Evolutionary conservation across 495 filamentous ascomycete species (phyloP), one percentile per base, ranked within the genome.

Genomic region (Penicillium simplicissimum): DNA sequence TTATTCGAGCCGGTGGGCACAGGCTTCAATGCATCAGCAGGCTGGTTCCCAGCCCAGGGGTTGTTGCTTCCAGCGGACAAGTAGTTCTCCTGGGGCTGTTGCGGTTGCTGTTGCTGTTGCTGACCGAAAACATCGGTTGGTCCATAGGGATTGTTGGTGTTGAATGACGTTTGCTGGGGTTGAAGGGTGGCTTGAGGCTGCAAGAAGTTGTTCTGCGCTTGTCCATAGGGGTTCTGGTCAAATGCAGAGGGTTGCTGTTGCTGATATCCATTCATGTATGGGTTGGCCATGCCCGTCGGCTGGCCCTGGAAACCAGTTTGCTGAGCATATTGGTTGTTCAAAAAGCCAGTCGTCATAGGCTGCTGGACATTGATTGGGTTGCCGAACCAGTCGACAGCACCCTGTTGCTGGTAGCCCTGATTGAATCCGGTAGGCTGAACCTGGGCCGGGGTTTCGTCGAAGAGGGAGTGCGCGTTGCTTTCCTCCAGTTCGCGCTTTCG

Each of bases 381-480:
- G 28, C 94, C 96, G 60, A 92, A 93, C 87, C 93, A 97, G 74
- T 99, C 96, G 31, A 99, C 96, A 9, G 91, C 90, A 58, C 86
- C 85, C 67, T 96, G 93, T 75, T 99, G 96, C 76, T 97, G 92
- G 69, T 98, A 99, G 42, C 94, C 92, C 75, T 96, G 93, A 73
- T 97, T 97, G 78, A 89, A 92, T 4, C 90, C 90, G 8, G 93
- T 96, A 33, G 86, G 85, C 78, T 96, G 92, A 48, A 90, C 83
- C 60, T 86, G 86, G 34, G 82, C 73, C 15, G 90, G 87, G 21
- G 87, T 85, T 68, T 95, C 90, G 66, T 97, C 94, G 67, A 99
- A 98, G 40, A 99, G 80, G 35, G 90, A 87, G 15, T 88, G 77
- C 6, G 92, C 89, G 68, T 98, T 97, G 71, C 77, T 90, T 64